Evolutionary conservation across 2,329 filamentous ascomycete genomes (phyloP).

Genomic region (Fusarium nygamai): DNA sequence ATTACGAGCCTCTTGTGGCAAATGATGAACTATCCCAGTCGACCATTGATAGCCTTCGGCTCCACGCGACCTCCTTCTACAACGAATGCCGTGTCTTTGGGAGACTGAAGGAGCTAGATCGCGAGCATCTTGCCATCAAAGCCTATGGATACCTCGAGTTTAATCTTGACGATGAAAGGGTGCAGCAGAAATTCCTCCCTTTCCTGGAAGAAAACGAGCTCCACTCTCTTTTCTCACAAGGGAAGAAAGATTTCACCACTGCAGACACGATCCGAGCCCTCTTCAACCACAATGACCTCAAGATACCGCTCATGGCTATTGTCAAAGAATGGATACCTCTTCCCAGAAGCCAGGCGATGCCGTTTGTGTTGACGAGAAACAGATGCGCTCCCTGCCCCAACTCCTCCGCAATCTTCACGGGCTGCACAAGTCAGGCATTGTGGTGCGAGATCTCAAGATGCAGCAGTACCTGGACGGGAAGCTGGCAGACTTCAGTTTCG

Average conservation of each 20-base stretch:
- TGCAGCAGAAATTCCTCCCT: neutral
- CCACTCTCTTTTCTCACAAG: neutral
- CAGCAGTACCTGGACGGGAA: constrained; percentile 12
- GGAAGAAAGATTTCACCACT: neutral
- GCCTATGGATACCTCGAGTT: constrained; percentile 7
- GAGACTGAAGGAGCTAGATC: constrained; percentile 11
- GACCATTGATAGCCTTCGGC: neutral
- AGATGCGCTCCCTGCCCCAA: neutral
- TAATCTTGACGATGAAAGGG: neutral
- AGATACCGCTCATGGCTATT: neutral
- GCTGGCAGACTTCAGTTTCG: constrained; percentile 9
- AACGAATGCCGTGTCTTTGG: constrained; percentile 24
- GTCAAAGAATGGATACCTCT: neutral
- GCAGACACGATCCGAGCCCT: neutral
- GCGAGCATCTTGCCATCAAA: constrained; percentile 6
- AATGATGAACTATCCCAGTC: neutral
- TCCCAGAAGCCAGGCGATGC: neutral
- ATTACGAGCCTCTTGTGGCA: neutral
- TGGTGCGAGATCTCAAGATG: constrained; percentile 9
- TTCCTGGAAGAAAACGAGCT: neutral
- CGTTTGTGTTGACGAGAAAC: neutral
- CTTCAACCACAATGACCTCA: neutral
- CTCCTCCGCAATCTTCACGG: neutral
- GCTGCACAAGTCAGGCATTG: constrained; percentile 21
- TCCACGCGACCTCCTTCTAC: constrained; percentile 1